Evolutionary conservation across 2,329 filamentous ascomycete genomes (phyloP).

Genomic region (Colletotrichum scovillei): DNA sequence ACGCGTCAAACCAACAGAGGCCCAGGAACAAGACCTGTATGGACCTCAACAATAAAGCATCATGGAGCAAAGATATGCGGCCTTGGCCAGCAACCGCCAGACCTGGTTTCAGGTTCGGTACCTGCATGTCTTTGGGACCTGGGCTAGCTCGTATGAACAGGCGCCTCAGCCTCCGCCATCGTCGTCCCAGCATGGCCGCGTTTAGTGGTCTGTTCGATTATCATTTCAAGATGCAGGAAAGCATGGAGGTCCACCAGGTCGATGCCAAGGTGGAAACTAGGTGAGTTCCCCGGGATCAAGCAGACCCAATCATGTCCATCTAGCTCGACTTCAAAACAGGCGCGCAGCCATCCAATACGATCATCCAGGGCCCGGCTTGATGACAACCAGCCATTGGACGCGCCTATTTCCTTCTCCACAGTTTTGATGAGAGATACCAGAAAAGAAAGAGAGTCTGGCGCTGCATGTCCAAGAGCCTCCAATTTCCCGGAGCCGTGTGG

Average conservation of each 20-base stretch:
- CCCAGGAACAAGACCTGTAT: neutral
- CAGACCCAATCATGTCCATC: constrained; percentile 31
- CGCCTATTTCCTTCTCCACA: constrained; percentile 6
- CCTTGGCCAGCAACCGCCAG: constrained; percentile 27
- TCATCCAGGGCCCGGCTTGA: no score
- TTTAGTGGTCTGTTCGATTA: neutral
- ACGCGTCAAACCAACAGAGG: neutral
- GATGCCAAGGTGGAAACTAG: neutral
- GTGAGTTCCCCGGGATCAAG: constrained; percentile 6
- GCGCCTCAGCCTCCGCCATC: constrained; percentile 32
- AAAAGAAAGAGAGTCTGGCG: neutral
- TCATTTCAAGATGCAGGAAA: neutral
- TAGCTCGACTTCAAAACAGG: constrained; percentile 4
- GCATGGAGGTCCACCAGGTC: neutral
- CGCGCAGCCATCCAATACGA: constrained; percentile 6
- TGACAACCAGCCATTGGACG: constrained; percentile 7
- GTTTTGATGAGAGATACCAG: neutral
- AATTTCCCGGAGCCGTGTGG: neutral
- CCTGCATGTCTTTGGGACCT: neutral
- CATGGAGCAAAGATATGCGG: constrained; percentile 19
- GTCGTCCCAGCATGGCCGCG: neutral
- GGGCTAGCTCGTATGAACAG: constrained; percentile 22
- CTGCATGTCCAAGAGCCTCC: neutral
- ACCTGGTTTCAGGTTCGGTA: constrained; percentile 27
- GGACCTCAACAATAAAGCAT: constrained; percentile 1